Evolutionary conservation across 768 basidiomycete species (phyloP).

Genomic region (Mrakia gelida): DNA sequence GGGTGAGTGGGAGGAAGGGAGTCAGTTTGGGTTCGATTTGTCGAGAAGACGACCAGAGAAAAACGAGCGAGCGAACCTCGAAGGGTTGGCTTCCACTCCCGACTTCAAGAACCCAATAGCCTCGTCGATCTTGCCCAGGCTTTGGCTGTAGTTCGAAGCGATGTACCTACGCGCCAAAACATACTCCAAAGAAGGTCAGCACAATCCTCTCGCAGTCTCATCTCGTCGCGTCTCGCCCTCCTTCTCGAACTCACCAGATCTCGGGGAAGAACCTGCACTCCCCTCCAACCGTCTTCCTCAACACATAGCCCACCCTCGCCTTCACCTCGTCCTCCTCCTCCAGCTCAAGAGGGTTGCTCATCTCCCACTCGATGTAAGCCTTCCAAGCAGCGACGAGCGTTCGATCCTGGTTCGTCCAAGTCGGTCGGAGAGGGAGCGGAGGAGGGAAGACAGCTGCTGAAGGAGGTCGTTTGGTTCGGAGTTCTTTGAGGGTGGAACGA

Average conservation of each 20-base stretch:
- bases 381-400: constrained; percentile 82
- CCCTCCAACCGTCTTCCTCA: constrained; percentile 87
- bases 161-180: constrained; percentile 62
- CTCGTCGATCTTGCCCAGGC: constrained; percentile 73
- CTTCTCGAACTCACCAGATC: constrained; percentile 57
- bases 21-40: neutral
- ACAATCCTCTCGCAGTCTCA: no score
- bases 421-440: constrained; percentile 65
- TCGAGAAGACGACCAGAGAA: no score
- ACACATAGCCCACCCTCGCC: constrained; percentile 70
- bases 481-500: constrained; percentile 74
- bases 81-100: constrained; percentile 81
- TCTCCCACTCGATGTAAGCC: constrained; percentile 89
- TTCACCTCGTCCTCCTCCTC: constrained; percentile 69
- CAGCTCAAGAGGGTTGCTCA: constrained; percentile 85
- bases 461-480: constrained; percentile 53
- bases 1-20: neutral
- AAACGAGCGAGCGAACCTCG: constrained; percentile 52
- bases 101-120: constrained; percentile 72
- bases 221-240: neutral
- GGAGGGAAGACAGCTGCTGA: constrained; percentile 36
- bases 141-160: constrained; percentile 77
- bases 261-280: constrained; percentile 93
- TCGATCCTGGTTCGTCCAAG: constrained; percentile 67
- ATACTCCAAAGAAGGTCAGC: neutral